A percentile compares a stretch with the other conserved stretches of the same genome.
These are phyloP conservation scores for Calycina marina DNA, from an alignment of 2,329 filamentous ascomycete species.

Conservation along the genomic window DNA sequence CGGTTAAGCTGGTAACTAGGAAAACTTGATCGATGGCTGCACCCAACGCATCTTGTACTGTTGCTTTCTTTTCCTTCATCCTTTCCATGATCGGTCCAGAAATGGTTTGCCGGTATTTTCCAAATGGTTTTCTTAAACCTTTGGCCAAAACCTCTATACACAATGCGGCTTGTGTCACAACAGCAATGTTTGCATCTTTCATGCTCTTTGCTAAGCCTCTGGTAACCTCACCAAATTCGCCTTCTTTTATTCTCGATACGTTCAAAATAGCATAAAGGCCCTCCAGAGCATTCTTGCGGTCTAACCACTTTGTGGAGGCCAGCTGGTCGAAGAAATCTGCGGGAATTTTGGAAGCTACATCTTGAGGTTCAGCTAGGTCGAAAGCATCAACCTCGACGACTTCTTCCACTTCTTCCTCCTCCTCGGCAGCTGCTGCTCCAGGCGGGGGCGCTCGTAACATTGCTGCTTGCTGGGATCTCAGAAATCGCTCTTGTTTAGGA, in stretches of 20 bases:
- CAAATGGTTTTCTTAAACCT: constrained; percentile 64
- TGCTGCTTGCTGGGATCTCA: constrained; percentile 79
- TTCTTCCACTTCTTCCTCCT: constrained; percentile 42
- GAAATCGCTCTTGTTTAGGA: constrained; percentile 79
- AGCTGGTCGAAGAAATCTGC: constrained; percentile 71
- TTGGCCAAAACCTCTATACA: constrained; percentile 83
- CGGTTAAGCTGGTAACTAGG: constrained; percentile 53
- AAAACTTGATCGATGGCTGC: constrained; percentile 65
- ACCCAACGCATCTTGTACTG: constrained; percentile 76
- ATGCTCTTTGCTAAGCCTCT: constrained; percentile 83
- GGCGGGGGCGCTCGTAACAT: constrained; percentile 52
- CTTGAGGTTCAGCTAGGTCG: constrained; percentile 73
- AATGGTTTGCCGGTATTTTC: constrained; percentile 65
- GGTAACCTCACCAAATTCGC: constrained; percentile 71
- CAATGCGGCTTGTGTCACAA: constrained; percentile 84
- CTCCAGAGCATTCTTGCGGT: constrained; percentile 87
- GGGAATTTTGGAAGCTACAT: constrained; percentile 70
- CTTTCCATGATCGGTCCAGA: constrained; percentile 89
- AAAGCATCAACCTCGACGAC: constrained; percentile 63
- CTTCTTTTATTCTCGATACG: constrained; percentile 83
- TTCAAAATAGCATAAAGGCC: constrained; percentile 63
- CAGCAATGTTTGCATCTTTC: constrained; percentile 96
- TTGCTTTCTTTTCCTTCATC: constrained; percentile 90
- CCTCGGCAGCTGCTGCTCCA: constrained; percentile 42
- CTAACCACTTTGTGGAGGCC: constrained; percentile 93